Evolutionary conservation across 495 filamentous ascomycete species (phyloP), one percentile per base, ranked within the genome.

Genomic region (Hypoxylon fuscum): DNA sequence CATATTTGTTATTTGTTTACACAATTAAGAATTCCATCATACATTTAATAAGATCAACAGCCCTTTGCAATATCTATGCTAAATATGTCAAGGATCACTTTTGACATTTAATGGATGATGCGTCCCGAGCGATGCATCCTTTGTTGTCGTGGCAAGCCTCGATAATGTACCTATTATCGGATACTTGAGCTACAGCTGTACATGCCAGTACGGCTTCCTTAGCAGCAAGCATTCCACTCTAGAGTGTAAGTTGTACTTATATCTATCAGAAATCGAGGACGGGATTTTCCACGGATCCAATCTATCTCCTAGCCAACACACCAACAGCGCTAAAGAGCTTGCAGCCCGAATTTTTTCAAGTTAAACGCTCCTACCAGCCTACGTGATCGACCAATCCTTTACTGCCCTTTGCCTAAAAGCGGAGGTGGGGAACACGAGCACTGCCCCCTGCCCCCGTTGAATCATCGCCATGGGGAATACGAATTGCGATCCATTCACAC

Each of bases 381-480:
- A 11, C 54, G 53, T 47, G 57, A 61, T 62, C 63, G 52, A 49
- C 52, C 57, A 57, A 66, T 66, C 63, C 45, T 46, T 34, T 49
- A 41, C 57, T 66, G 57, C 25, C 35, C 57, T 53, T 53, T 62
- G 47, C 63, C 63, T 58, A 58, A 58, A 66, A 62, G 41, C 41
- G 63, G 47, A 66, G 42, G 63, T 66, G 63, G 63, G 22, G 56
- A 53, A 45, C 0, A 14, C 37, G 44, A 55, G 57, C 62, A 66
- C 41, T 22, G 41, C 41, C n/a, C 41, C n/a, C 55, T 27, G 59
- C 59, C 56, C 51, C 62, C 21, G 35, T 55, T 50, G 31, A 47
- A 42, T 61, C 62, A 41, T 57, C 56, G 50, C n/a, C 47, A 62
- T 66, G 47, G 63, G 47, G 53, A 66, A 66, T 66, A 66, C 63